Evolutionary conservation across 768 basidiomycete genomes (phyloP).

Genomic region (Suillus placidus): DNA sequence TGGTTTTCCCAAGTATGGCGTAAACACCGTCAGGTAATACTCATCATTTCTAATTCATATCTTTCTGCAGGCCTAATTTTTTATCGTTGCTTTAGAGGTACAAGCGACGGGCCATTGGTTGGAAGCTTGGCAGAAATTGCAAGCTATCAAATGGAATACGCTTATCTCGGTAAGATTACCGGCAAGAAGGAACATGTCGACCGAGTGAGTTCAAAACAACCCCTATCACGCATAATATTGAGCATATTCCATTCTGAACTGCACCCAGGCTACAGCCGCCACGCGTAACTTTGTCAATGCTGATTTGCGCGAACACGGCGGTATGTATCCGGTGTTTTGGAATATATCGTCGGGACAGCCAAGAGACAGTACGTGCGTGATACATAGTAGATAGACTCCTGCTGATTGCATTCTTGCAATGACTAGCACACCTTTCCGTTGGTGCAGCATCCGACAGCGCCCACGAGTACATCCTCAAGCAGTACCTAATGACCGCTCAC

Average conservation of each 20-base stretch:
- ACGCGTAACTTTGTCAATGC: conserved; percentile 50
- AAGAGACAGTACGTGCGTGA: conserved; percentile 44
- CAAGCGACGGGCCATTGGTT: conserved; percentile 32
- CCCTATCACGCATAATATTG: background rate
- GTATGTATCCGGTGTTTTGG: conserved; percentile 69
- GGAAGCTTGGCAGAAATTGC: conserved; percentile 78
- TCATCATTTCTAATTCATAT: conserved; percentile 16
- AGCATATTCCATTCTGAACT: background rate
- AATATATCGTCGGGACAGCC: conserved; percentile 50
- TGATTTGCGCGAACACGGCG: conserved; percentile 49
- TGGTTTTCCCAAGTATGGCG: conserved; percentile 71
- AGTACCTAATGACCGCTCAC: conserved; percentile 66
- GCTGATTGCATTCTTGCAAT: conserved; percentile 8
- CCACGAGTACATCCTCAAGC: conserved; percentile 79
- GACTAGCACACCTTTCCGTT: conserved; percentile 52
- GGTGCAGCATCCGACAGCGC: conserved; percentile 73
- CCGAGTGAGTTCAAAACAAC: conserved; percentile 42
- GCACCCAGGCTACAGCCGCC: conserved; percentile 48
- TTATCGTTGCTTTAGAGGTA: conserved; percentile 7
- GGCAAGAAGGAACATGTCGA: conserved; percentile 66
- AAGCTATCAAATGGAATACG: conserved; percentile 81
- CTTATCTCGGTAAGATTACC: conserved; percentile 79
- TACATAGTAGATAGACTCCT: background rate
- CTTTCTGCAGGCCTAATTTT: conserved; percentile 4
- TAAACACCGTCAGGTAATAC: conserved; percentile 62